Percentiles rank a stretch among this genome's conserved stretches.
Evolutionary conservation across 2,329 filamentous ascomycete genomes (phyloP).

Genomic region (Colletotrichum melonis): DNA sequence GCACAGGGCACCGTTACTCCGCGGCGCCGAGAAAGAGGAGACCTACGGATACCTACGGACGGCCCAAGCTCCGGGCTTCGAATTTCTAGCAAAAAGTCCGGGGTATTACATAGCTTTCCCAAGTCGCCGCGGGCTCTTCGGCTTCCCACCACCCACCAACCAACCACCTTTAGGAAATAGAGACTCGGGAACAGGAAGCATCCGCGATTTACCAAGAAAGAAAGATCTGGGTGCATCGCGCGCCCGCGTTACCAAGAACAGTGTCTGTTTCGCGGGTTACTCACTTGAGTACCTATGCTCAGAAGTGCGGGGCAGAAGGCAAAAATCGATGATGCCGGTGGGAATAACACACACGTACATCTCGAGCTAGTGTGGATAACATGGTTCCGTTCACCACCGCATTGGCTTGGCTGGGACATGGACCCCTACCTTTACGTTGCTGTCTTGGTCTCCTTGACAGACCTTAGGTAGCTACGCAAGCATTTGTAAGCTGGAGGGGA

Average conservation of each 20-base stretch:
- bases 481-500: constrained; percentile 30
- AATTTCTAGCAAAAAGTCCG: not conserved
- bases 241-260: not conserved
- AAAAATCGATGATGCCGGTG: constrained; percentile 6
- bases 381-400: not conserved
- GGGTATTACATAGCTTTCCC: not conserved
- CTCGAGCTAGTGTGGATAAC: not conserved
- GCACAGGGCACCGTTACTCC: not conserved
- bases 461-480: not conserved
- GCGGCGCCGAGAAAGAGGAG: constrained; percentile 1
- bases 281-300: too few species aligned
- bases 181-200: not conserved
- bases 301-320: not conserved
- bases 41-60: not conserved
- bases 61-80: not conserved
- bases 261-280: not conserved
- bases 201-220: not conserved
- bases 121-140: not conserved
- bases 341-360: not conserved
- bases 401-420: not conserved
- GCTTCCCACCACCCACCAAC: not conserved
- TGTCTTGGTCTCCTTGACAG: not conserved
- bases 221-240: not conserved
- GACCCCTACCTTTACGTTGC: not conserved
- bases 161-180: not conserved